Evolutionary conservation across 2,329 filamentous ascomycete species (phyloP).

Genomic region (Alternaria angustiovoidea): DNA sequence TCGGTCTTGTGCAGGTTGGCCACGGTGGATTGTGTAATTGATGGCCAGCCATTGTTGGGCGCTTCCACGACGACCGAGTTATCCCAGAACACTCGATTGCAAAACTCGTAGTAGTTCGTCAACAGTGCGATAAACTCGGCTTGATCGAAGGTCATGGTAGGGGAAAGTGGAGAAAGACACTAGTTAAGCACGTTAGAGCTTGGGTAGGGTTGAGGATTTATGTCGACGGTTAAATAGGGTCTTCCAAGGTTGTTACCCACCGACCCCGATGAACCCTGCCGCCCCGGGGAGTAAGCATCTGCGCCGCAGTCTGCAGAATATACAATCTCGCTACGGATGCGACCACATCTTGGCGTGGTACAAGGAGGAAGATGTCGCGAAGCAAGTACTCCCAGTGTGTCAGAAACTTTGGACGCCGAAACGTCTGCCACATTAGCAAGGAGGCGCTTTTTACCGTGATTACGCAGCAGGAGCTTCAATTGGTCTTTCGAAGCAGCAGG

Average conservation of each 20-base stretch:
- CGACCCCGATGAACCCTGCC: not conserved
- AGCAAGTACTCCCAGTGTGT: too few relatives aligned
- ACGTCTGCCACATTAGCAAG: too few relatives aligned
- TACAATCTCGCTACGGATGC: too few relatives aligned
- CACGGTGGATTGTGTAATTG: not conserved
- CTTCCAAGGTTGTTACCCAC: not conserved
- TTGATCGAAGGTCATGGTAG: not conserved
- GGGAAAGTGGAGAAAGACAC: not conserved
- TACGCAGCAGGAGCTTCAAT: too few relatives aligned
- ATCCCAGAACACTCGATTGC: not conserved
- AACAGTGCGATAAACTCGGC: not conserved
- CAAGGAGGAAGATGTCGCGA: too few relatives aligned
- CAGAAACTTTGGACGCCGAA: too few relatives aligned
- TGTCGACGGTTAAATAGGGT: not conserved
- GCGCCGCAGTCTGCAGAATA: too few relatives aligned
- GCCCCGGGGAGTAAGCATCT: too few relatives aligned
- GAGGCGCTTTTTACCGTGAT: too few relatives aligned
- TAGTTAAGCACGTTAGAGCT: not conserved
- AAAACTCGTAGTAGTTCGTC: not conserved
- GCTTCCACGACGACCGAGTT: rapidly evolving
- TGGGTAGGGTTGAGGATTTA: not conserved
- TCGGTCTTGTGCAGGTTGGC: not conserved
- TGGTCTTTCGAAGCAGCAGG: too few relatives aligned
- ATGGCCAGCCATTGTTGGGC: not conserved
- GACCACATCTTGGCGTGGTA: too few relatives aligned